Evolutionary conservation across 2,329 filamentous ascomycete genomes (phyloP), one percentile per base, ranked within the genome.

Genomic region (Colletotrichum sp.): DNA sequence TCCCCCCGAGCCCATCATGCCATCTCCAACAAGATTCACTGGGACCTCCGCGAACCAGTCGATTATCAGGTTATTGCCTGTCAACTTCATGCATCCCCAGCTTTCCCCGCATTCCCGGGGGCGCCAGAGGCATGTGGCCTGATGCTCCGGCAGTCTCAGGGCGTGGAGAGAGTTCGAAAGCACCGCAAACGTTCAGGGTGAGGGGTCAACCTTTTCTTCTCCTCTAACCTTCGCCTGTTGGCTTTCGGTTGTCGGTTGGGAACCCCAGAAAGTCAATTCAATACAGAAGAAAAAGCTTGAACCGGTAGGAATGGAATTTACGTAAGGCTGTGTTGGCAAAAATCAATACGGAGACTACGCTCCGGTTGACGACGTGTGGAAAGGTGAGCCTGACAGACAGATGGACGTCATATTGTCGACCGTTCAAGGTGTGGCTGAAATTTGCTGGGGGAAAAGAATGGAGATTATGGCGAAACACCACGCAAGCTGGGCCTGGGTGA

Each of bases 61-160:
- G 27, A 68, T 66, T 67, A 27, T 67, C 30, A 30, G 39, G 68
- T 34, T 64, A 48, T 72, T 16, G 62, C 55, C 62, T 72, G 72
- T 64, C 56, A 67, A 28, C 28, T 18, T 52, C 25, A 65, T 60
- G 64, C 60, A 52, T 48, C 61, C 58, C 48, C 66, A 73, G 56
- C 58, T 73, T 58, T 73, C 73, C 70, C 74, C 74, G 70, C 70
- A 76, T 76, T 76, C 25, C 25, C 27, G 27, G 65, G 58, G 36
- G 18, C 10, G 13, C 22, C 36, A 52, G 27, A 34, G 10, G 66
- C 12, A 25, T 43, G 34, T 75, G 70, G 64, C 27, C 70, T 68
- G 73, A 73, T 60, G 73, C 73, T 68, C 48, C 64, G 56, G 70
- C 70, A 68, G 64, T 75, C 73, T 75, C 73, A 75, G 34, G 22